Percentiles rank a stretch among this genome's conserved stretches.
Evolutionary conservation across 2,329 filamentous ascomycete species (phyloP).

Genomic region (Alternaria longipes): DNA sequence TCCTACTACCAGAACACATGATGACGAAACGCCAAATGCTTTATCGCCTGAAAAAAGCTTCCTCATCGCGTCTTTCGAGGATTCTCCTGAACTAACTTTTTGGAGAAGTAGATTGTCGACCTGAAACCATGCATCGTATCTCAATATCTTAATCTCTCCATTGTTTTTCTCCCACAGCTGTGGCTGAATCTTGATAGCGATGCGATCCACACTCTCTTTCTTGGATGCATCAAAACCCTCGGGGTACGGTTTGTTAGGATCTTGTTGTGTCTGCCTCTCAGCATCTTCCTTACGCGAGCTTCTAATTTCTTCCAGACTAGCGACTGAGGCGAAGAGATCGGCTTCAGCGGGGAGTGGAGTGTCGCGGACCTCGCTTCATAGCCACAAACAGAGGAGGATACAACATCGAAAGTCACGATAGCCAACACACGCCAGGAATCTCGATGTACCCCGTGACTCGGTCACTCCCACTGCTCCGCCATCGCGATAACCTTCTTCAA

Average conservation of each 20-base stretch:
- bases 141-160: not conserved
- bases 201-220: not conserved
- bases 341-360: not conserved
- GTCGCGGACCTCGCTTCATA: not conserved
- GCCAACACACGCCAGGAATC: fast-evolving
- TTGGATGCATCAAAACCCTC: no score
- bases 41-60: no score
- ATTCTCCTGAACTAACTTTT: not conserved
- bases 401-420: not conserved
- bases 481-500: not conserved
- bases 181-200: not conserved
- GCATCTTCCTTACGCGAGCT: not conserved
- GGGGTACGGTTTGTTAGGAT: not conserved
- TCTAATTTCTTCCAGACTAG: not conserved
- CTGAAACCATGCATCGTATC: not conserved
- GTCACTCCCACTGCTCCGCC: not conserved
- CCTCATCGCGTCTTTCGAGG: not conserved
- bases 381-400: not conserved
- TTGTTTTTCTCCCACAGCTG: not conserved
- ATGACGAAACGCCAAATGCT: no score
- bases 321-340: not conserved
- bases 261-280: no score
- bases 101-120: not conserved
- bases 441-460: not conserved
- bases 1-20: no score